Evolutionary conservation across 1,284 basidiomycete species (phyloP).

Genomic region (Leccinum cinnamomeum): DNA sequence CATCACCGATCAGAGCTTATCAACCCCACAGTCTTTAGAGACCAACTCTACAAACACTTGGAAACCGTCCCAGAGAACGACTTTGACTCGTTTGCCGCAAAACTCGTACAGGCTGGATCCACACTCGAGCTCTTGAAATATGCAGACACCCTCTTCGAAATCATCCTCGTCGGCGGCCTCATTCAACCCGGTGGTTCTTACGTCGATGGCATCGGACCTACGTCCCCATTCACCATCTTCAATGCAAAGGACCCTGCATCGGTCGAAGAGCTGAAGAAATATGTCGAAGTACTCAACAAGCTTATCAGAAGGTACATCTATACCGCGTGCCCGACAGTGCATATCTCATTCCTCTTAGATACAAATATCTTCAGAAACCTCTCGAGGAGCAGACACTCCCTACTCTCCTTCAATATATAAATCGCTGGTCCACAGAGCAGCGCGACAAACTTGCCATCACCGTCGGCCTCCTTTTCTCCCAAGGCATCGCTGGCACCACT

Average conservation of each 20-base stretch:
- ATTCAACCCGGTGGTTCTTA: slow-evolving; percentile 94
- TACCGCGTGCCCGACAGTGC: slow-evolving; percentile 1
- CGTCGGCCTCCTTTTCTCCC: slow-evolving; percentile 79
- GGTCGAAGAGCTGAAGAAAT: slow-evolving; percentile 85
- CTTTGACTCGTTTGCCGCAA: slow-evolving; percentile 80
- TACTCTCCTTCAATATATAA: slow-evolving; percentile 84
- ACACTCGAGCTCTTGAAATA: slow-evolving; percentile 95
- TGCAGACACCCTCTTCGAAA: slow-evolving; percentile 93
- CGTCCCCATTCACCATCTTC: slow-evolving; percentile 82
- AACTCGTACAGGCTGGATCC: slow-evolving; percentile 88
- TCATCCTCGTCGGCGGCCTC: slow-evolving; percentile 91
- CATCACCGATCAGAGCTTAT: slow-evolving; percentile 16
- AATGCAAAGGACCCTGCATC: slow-evolving; percentile 77
- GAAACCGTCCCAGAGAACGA: slow-evolving; percentile 82
- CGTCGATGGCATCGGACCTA: slow-evolving; percentile 82
- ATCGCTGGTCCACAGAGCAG: slow-evolving; percentile 76
- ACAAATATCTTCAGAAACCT: slow-evolving; percentile 97
- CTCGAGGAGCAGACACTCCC: slow-evolving; percentile 87
- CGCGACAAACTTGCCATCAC: slow-evolving; percentile 83
- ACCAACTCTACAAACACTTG: slow-evolving; percentile 92
- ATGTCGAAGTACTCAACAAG: slow-evolving; percentile 92
- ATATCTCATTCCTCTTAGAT: slow-evolving; percentile 49
- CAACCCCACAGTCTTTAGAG: slow-evolving; percentile 77
- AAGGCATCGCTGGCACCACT: slow-evolving; percentile 74
- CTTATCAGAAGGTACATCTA: slow-evolving; percentile 81